Evolutionary conservation across 768 basidiomycete genomes (phyloP).

Genomic region (Fistulinella prunicolor): DNA sequence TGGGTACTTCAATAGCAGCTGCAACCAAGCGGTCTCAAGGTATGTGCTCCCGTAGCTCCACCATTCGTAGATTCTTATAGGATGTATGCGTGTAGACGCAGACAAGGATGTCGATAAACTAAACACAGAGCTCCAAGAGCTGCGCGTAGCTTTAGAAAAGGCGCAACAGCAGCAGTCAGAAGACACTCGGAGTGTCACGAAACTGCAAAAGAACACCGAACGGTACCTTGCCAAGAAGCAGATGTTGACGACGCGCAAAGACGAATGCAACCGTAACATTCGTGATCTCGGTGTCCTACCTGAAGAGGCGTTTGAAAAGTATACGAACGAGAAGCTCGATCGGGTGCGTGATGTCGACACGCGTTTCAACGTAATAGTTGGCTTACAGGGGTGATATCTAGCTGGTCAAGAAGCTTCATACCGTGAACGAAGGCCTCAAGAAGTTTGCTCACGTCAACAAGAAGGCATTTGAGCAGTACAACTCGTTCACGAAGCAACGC

Average conservation of each 20-base stretch:
- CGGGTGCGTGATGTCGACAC: conserved; percentile 49
- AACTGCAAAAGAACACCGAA: conserved; percentile 93
- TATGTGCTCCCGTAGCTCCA: conserved; percentile 17
- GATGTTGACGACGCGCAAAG: conserved; percentile 78
- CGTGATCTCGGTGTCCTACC: conserved; percentile 95
- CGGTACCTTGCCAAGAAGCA: conserved; percentile 91
- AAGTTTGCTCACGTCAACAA: conserved; percentile 99
- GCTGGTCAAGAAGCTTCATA: conserved; percentile 92
- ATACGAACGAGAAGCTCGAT: conserved; percentile 84
- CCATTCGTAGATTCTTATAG: background rate
- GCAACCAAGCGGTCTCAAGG: conserved; percentile 64
- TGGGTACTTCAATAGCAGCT: conserved; percentile 64
- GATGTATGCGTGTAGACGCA: conserved; percentile 42
- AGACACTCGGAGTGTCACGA: conserved; percentile 81
- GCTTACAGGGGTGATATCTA: conserved; percentile 32
- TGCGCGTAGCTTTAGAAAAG: conserved; percentile 63
- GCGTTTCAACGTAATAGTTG: background rate
- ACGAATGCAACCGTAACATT: conserved; percentile 94
- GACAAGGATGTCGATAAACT: conserved; percentile 72
- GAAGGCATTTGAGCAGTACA: conserved; percentile 98
- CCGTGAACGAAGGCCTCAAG: conserved; percentile 88
- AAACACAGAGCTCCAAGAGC: conserved; percentile 61
- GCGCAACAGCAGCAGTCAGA: conserved; percentile 82
- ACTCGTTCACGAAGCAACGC: conserved; percentile 95
- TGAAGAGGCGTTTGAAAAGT: conserved; percentile 96